Conservation (phyloP, 2,329 filamentous ascomycete genomes). For the Paracoccidioides lutzii region DNA sequence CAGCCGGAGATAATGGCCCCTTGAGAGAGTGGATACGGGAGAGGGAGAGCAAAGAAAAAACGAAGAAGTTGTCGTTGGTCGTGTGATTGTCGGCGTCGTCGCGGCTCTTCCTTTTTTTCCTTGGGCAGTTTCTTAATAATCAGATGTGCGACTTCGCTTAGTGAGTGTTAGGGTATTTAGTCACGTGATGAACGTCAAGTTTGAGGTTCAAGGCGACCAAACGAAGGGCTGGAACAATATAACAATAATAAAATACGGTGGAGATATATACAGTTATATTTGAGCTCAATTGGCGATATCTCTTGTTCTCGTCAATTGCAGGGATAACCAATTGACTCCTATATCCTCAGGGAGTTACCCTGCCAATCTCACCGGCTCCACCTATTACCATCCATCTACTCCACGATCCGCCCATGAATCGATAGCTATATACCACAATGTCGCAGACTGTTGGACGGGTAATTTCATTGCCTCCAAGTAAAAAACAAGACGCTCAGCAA, state of each 20-base stretch:
- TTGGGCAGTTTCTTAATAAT: slow-evolving; percentile 15
- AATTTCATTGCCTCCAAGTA: not conserved
- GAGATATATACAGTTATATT: not conserved
- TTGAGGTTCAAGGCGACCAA: too few relatives aligned
- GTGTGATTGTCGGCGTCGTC: slow-evolving; percentile 24
- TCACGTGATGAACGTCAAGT: slow-evolving; percentile 18
- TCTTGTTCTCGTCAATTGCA: not conserved
- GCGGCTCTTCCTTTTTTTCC: slow-evolving; percentile 11
- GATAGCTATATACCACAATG: slow-evolving; percentile 20
- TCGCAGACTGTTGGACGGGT: slow-evolving; percentile 36
- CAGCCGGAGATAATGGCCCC: slow-evolving; percentile 22
- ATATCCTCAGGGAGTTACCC: not conserved
- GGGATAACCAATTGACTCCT: not conserved
- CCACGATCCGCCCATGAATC: slow-evolving; percentile 4
- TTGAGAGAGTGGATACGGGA: slow-evolving; percentile 10
- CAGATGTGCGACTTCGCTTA: slow-evolving; percentile 31
- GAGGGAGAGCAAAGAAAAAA: slow-evolving; percentile 21
- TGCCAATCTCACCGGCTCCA: not conserved
- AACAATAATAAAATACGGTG: too few relatives aligned
- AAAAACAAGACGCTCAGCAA: not conserved
- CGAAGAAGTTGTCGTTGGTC: slow-evolving; percentile 4
- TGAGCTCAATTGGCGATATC: not conserved
- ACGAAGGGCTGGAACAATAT: not conserved
- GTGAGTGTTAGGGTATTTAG: slow-evolving; percentile 18
- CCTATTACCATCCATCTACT: not conserved